These are phyloP conservation scores for Tillandsia fasciculata DNA, from an alignment of 176 grass and related monocot species.

Conservation along the genomic window DNA sequence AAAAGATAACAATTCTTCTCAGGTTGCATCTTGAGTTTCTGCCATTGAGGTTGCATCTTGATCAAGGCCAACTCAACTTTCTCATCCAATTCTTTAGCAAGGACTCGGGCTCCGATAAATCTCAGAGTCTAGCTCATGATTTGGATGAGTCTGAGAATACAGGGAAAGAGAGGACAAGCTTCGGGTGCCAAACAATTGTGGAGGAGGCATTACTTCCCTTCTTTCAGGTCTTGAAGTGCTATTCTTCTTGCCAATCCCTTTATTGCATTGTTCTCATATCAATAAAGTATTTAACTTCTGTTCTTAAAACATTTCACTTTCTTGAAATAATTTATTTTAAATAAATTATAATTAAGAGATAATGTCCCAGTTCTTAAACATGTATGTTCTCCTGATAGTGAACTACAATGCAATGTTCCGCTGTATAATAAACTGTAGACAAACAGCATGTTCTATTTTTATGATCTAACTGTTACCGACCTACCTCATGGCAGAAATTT, in stretches of 20 bases:
- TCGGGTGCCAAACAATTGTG: conserved; percentile 38
- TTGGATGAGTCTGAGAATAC: conserved; percentile 33
- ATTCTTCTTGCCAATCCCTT: conserved; percentile 7
- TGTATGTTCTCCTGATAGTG: not conserved
- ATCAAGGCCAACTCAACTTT: conserved; percentile 93
- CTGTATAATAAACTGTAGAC: not conserved
- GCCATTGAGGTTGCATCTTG: conserved; percentile 86
- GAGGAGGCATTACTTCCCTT: conserved; percentile 95
- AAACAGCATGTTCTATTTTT: not conserved
- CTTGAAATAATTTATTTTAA: not conserved
- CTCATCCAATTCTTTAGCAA: conserved; percentile 66
- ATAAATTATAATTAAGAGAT: not conserved
- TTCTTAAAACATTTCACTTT: not conserved
- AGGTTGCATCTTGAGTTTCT: conserved; percentile 79
- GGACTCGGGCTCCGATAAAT: conserved; percentile 32
- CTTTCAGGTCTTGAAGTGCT: conserved; percentile 63
- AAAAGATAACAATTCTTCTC: conserved; percentile 26
- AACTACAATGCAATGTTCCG: conserved; percentile 6
- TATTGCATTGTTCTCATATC: not conserved
- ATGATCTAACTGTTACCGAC: conserved; percentile 19
- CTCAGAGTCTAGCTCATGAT: conserved; percentile 23
- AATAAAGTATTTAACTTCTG: not conserved
- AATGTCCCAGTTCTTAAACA: not conserved
- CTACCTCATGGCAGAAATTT: conserved; percentile 70
- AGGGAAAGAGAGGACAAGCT: conserved; percentile 28